Conservation (phyloP, 306 rosid genomes). For the Rosa multiflora region DNA sequence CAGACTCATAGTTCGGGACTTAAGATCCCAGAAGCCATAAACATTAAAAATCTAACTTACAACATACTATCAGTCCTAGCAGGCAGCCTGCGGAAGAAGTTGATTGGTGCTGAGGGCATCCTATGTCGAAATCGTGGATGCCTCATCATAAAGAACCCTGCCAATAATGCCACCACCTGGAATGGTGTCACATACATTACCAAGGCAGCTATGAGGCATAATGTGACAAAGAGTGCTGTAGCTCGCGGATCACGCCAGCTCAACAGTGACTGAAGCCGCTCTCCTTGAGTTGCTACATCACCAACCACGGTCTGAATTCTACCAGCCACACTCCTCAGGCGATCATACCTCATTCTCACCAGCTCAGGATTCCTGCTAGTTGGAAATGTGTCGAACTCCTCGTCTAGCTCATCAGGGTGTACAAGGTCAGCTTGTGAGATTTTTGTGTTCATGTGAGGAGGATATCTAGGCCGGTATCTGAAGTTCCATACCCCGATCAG, state of each 20-base stretch:
- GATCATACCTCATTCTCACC: slow-evolving; percentile 55
- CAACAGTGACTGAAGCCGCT: slow-evolving; percentile 40
- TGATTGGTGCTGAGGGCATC: slow-evolving; percentile 47
- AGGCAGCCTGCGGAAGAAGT: slow-evolving; percentile 57
- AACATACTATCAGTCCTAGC: slow-evolving; percentile 48
- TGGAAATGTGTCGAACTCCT: slow-evolving; percentile 58
- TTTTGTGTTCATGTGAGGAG: slow-evolving; percentile 55
- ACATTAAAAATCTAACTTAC: slow-evolving; percentile 15
- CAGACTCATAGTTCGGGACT: slow-evolving; percentile 1
- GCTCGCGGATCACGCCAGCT: slow-evolving; percentile 58
- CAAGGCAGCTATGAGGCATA: slow-evolving; percentile 41
- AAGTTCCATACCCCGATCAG: slow-evolving; percentile 54
- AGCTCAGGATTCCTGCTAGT: slow-evolving; percentile 33
- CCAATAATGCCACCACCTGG: slow-evolving; percentile 41
- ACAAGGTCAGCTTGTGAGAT: slow-evolving; percentile 46
- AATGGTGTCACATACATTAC: slow-evolving; percentile 46
- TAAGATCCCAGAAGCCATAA: background rate
- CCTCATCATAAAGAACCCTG: slow-evolving; percentile 37
- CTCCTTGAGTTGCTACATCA: slow-evolving; percentile 57
- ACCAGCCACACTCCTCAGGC: slow-evolving; percentile 50
- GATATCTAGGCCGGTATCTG: slow-evolving; percentile 52
- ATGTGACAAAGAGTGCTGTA: slow-evolving; percentile 39
- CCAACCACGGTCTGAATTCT: slow-evolving; percentile 50
- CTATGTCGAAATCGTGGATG: slow-evolving; percentile 51
- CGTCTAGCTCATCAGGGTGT: slow-evolving; percentile 55